Conservation (phyloP, 116 monocot species). For the Posidonia oceanica region DNA sequence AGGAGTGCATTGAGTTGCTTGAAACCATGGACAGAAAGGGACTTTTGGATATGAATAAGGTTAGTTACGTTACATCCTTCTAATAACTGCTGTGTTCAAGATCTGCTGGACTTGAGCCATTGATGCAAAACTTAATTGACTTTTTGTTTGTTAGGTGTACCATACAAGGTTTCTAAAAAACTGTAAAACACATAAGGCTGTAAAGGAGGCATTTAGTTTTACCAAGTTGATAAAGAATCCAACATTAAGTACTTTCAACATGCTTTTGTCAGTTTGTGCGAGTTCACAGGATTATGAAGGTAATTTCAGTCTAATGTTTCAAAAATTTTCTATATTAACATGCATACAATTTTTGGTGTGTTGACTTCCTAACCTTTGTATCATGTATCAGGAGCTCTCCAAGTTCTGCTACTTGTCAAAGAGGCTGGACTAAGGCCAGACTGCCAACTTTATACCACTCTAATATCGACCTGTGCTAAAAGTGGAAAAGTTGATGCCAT, state of each 20-base stretch:
- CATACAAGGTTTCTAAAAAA: conserved; percentile 60
- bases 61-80: conserved; percentile 6
- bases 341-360: no score
- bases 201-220: conserved; percentile 75
- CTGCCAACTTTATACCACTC: conserved; percentile 86
- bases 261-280: conserved; percentile 91
- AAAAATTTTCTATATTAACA: neutral
- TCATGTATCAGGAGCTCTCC: conserved; percentile 51
- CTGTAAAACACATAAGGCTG: conserved; percentile 67
- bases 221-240: conserved; percentile 62
- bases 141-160: conserved; percentile 47
- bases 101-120: conserved; percentile 2
- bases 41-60: conserved; percentile 85
- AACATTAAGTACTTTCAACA: conserved; percentile 86
- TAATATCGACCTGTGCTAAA: conserved; percentile 88
- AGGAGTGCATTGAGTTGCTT: conserved; percentile 62
- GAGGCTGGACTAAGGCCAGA: conserved; percentile 78
- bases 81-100: conserved; percentile 2
- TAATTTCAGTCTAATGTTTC: conserved; percentile 8
- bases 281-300: conserved; percentile 84
- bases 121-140: neutral
- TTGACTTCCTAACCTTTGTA: neutral
- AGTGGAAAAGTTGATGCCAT: conserved; percentile 96
- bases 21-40: conserved; percentile 54
- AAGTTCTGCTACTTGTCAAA: conserved; percentile 76